Evolutionary conservation across 306 rosid species (phyloP).

Genomic region (Luffa acutangula): DNA sequence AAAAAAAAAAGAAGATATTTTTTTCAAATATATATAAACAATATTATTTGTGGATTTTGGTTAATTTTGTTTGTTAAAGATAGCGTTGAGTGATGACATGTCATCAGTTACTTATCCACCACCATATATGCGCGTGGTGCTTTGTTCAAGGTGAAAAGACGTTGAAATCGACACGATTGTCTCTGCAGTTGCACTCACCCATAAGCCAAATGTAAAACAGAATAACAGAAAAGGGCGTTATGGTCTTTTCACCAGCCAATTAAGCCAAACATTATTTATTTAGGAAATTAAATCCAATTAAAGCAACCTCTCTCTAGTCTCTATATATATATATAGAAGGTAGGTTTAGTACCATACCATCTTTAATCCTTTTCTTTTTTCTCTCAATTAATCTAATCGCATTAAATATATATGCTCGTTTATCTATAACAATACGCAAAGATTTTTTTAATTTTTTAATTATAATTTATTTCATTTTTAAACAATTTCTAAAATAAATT

Average conservation of each 20-base stretch:
- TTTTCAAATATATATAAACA: neutral
- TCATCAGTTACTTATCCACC: neutral
- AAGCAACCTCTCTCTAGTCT: neutral
- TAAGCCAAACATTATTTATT: neutral
- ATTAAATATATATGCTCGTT: neutral
- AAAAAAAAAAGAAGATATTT: no score
- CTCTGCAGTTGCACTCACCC: neutral
- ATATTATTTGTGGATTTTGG: neutral
- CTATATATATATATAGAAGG: neutral
- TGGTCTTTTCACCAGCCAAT: neutral
- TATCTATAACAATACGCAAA: no score
- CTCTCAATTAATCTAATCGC: neutral
- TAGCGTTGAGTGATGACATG: neutral
- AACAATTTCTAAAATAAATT: no score
- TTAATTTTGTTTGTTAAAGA: neutral
- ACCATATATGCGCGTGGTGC: conserved; percentile 2
- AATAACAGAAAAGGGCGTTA: neutral
- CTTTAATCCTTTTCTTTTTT: neutral
- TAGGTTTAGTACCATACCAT: neutral
- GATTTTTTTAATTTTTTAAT: no score
- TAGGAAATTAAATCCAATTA: neutral
- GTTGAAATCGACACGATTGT: neutral
- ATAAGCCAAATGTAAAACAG: neutral
- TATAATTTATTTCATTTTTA: no score
- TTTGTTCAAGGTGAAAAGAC: neutral